phyloP scores from a whole-genome alignment of 768 basidiomycete species.

The Collybiopsis confluens region DNA sequence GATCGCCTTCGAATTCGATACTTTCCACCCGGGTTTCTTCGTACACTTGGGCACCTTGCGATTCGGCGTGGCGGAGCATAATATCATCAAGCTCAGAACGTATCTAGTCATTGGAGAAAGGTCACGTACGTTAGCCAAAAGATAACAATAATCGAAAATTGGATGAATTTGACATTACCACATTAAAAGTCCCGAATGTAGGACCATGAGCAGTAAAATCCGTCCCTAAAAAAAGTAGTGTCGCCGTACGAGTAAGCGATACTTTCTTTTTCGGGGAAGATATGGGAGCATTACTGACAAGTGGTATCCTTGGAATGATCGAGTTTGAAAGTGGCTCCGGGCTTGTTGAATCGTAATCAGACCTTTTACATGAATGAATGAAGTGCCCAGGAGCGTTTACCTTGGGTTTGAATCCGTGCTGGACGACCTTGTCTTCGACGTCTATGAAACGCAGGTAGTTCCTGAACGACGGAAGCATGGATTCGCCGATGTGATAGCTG shows the following conservation, averaged over 20 bases:
- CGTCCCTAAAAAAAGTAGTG: too few species aligned
- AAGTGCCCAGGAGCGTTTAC: too few species aligned
- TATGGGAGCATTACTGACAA: constrained; percentile 8
- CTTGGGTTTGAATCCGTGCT: constrained; percentile 44
- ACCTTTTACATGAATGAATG: too few species aligned
- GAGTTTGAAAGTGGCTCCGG: too few species aligned
- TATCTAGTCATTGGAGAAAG: too few species aligned
- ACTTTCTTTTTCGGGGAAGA: neutral
- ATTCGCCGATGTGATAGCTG: constrained; percentile 39
- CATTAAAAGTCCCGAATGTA: constrained; percentile 55
- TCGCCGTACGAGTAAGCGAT: too few species aligned
- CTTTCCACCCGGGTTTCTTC: constrained; percentile 41
- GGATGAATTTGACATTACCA: constrained; percentile 44
- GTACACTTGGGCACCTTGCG: constrained; percentile 44
- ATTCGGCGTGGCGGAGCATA: constrained; percentile 49
- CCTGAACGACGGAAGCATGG: constrained; percentile 33
- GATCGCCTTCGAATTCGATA: constrained; percentile 40
- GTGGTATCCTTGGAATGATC: neutral
- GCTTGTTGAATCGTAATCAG: too few species aligned
- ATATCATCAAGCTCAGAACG: constrained; percentile 58
- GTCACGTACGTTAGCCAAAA: too few species aligned
- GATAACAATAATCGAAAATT: neutral
- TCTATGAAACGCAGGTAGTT: constrained; percentile 50
- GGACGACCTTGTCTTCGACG: constrained; percentile 37
- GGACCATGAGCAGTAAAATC: constrained; percentile 52